Conservation (phyloP, 2,329 filamentous ascomycete genomes). For the Alternaria dauci region DNA sequence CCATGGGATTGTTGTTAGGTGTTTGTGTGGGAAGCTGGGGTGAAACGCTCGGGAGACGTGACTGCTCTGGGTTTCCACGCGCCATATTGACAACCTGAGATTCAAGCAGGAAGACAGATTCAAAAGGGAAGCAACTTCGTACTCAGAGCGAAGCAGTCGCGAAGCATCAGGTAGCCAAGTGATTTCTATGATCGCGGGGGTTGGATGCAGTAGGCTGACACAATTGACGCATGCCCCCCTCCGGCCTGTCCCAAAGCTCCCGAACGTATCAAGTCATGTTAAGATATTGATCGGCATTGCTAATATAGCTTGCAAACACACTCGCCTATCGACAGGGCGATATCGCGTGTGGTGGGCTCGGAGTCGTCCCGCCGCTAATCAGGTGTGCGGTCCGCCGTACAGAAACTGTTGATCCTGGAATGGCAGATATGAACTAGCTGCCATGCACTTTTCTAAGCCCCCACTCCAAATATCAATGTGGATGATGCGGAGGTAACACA, state of each 20-base stretch:
- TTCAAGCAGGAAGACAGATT: neutral
- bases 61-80: constrained; percentile 11
- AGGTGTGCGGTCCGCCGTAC: constrained; percentile 1
- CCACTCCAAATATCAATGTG: neutral
- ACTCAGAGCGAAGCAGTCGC: constrained; percentile 3
- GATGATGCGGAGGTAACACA: neutral
- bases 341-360: neutral
- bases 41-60: constrained; percentile 6
- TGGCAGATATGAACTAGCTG: neutral
- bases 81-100: constrained; percentile 13
- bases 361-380: constrained; percentile 9
- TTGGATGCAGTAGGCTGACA: neutral
- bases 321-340: constrained; percentile 1
- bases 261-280: constrained; percentile 3
- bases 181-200: constrained; percentile 5
- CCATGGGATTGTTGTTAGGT: constrained; percentile 22
- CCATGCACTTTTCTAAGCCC: neutral
- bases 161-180: constrained; percentile 8
- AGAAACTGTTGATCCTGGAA: neutral
- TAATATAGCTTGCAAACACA: constrained; percentile 1
- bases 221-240: neutral
- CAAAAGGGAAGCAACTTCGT: neutral
- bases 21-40: constrained; percentile 14
- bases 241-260: neutral
- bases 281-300: constrained; percentile 8